Conservation (phyloP, 495 filamentous ascomycete species). For the Talaromyces borbonicus region DNA sequence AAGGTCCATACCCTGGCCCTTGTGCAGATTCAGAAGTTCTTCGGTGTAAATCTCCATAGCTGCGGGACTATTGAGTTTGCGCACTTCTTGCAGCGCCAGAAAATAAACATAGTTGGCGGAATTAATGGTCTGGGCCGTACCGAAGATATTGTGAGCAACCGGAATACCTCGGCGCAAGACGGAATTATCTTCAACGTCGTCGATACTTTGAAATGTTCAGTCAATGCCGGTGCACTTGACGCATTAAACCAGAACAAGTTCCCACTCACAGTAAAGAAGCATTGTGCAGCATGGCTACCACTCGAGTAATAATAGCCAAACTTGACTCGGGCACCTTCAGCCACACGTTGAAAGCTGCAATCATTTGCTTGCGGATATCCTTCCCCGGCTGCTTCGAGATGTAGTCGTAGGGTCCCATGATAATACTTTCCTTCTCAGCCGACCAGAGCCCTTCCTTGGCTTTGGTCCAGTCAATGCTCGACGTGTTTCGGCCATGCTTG, state of each 20-base stretch:
- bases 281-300: conserved; percentile 90
- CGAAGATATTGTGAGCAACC: conserved; percentile 91
- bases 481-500: conserved; percentile 29
- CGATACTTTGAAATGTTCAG: conserved; percentile 43
- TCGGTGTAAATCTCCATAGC: conserved; percentile 74
- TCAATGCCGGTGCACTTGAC: no score
- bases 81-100: conserved; percentile 69
- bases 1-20: conserved; percentile 95
- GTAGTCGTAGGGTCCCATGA: conserved; percentile 83
- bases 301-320: conserved; percentile 73
- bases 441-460: conserved; percentile 53
- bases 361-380: conserved; percentile 75
- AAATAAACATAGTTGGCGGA: conserved; percentile 97
- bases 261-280: conserved; percentile 63
- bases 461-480: conserved; percentile 40
- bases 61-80: conserved; percentile 60
- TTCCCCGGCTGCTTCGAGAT: conserved; percentile 80
- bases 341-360: conserved; percentile 86
- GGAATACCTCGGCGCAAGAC: conserved; percentile 78
- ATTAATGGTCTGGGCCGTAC: conserved; percentile 93
- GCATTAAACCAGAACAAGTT: neutral
- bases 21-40: conserved; percentile 87
- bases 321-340: conserved; percentile 70
- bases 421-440: conserved; percentile 61
- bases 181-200: conserved; percentile 85